A percentile compares a stretch with the other conserved stretches of the same genome.
Evolutionary conservation across 1,284 basidiomycete genomes (phyloP).

Genomic region (Agroathelia rolfsii): DNA sequence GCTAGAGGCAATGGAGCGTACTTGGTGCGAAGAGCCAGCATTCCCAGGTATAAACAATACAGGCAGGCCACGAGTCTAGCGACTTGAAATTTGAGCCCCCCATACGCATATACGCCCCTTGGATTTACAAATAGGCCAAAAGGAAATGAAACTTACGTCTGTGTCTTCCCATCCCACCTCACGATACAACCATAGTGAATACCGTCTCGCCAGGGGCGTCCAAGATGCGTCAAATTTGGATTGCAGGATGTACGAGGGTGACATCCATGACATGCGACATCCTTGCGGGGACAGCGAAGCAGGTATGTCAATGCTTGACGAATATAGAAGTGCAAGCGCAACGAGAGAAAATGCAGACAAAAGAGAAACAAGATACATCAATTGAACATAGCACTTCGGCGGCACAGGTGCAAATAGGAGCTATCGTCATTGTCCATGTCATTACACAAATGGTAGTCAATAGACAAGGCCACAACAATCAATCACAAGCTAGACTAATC

Average conservation of each 20-base stretch:
- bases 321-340: conserved; percentile 28
- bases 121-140: conserved; percentile 1
- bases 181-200: conserved; percentile 84
- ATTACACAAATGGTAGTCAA: too few species aligned
- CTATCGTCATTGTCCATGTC: too few species aligned
- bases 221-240: conserved; percentile 50
- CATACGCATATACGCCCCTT: conserved; percentile 8
- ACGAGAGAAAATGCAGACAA: conserved; percentile 20
- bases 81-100: conserved; percentile 9
- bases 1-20: conserved; percentile 90
- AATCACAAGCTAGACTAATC: too few species aligned
- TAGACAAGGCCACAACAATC: too few species aligned
- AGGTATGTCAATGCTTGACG: conserved; percentile 30
- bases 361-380: too few species aligned
- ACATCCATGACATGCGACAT: conserved; percentile 99
- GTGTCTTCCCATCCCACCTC: conserved; percentile 78
- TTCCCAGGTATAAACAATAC: conserved; percentile 97
- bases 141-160: conserved; percentile 35
- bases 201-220: conserved; percentile 64
- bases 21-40: conserved; percentile 91
- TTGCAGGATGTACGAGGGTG: conserved; percentile 77
- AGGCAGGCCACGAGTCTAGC: conserved; percentile 52
- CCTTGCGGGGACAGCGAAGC: conserved; percentile 62
- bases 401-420: too few species aligned
- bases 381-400: too few species aligned